phyloP scores from a whole-genome alignment of 768 basidiomycete genomes.

The Heimioporus sp. region DNA sequence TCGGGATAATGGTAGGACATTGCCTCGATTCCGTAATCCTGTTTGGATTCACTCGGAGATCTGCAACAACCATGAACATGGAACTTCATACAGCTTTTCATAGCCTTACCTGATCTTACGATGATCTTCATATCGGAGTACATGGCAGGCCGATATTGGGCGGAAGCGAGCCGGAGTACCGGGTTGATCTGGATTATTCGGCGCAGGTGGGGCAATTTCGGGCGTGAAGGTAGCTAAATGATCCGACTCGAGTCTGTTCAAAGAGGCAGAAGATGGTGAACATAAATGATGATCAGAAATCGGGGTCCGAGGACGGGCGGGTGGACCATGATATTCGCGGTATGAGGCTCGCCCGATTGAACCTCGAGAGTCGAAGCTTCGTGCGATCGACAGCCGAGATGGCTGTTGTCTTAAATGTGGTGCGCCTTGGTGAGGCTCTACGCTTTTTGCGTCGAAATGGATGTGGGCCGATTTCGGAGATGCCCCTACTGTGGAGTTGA shows the following conservation, averaged over 20 bases:
- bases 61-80: too few species aligned
- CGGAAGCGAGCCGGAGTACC: conserved; percentile 6
- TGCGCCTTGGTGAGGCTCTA: neutral
- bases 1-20: conserved; percentile 17
- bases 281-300: neutral
- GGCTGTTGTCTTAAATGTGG: conserved; percentile 7
- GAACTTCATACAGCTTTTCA: too few species aligned
- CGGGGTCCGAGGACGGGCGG: conserved; percentile 12
- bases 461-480: neutral
- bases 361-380: conserved; percentile 13
- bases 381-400: conserved; percentile 13
- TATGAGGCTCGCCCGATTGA: conserved; percentile 24
- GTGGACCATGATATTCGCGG: conserved; percentile 17
- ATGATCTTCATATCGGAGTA: conserved; percentile 7
- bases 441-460: neutral
- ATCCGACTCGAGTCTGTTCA: neutral
- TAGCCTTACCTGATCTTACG: conserved; percentile 9
- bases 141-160: conserved; percentile 15
- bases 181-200: conserved; percentile 3
- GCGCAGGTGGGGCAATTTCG: conserved; percentile 5
- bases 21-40: conserved; percentile 8
- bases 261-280: neutral
- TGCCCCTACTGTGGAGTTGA: neutral
- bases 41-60: neutral
- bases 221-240: neutral